Evolutionary conservation across 2,329 filamentous ascomycete species (phyloP).

Genomic region (Immersiporthe knoxdaviesiana): DNA sequence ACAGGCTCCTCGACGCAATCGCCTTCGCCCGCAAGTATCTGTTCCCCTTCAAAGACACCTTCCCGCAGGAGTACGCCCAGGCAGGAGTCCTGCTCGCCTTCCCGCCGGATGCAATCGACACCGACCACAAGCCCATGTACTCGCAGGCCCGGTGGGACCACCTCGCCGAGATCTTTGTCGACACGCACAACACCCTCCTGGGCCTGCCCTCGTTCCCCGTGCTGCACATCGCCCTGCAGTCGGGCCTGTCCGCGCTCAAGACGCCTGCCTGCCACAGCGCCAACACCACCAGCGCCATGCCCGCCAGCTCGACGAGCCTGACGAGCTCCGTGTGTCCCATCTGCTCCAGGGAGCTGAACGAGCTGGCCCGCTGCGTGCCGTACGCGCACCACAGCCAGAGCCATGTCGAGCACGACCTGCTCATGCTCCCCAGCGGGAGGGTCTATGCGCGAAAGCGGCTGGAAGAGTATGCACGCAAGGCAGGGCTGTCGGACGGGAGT

Average conservation of each 20-base stretch:
- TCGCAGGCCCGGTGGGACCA: slow-evolving; percentile 71
- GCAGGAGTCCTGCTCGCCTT: slow-evolving; percentile 84
- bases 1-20: slow-evolving; percentile 76
- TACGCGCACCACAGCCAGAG: slow-evolving; percentile 96
- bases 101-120: slow-evolving; percentile 56
- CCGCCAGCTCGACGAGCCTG: slow-evolving; percentile 53
- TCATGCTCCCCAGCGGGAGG: slow-evolving; percentile 84
- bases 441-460: slow-evolving; percentile 81
- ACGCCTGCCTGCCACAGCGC: slow-evolving; percentile 81
- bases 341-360: slow-evolving; percentile 93
- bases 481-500: slow-evolving; percentile 66
- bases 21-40: slow-evolving; percentile 83
- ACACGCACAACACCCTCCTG: slow-evolving; percentile 84
- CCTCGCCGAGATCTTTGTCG: slow-evolving; percentile 79
- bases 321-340: slow-evolving; percentile 87
- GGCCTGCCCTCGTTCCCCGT: slow-evolving; percentile 81
- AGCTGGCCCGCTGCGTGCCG: slow-evolving; percentile 83
- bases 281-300: slow-evolving; percentile 28
- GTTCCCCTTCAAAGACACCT: slow-evolving; percentile 62
- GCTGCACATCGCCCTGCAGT: slow-evolving; percentile 86
- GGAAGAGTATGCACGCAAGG: slow-evolving; percentile 76
- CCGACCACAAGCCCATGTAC: slow-evolving; percentile 65
- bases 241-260: slow-evolving; percentile 91
- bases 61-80: slow-evolving; percentile 68
- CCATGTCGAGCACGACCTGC: slow-evolving; percentile 83